These are phyloP conservation scores for Jaltomata sinuosa DNA, from an alignment of 257 asterid genomes.

Conservation along the genomic window DNA sequence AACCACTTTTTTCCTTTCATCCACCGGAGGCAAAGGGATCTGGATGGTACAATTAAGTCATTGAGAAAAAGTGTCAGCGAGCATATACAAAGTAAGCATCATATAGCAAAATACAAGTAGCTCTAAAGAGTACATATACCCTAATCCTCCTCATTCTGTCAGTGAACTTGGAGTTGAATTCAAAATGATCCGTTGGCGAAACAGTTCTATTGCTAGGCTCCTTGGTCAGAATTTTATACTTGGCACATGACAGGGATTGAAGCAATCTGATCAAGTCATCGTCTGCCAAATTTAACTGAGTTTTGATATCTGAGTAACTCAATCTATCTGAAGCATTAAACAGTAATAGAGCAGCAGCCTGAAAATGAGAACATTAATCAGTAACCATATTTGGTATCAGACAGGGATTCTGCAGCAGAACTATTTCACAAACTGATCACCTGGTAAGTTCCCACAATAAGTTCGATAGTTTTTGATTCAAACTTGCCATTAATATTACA, in stretches of 20 bases:
- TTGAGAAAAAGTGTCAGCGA: background rate
- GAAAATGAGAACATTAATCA: background rate
- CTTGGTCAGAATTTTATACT: conserved; percentile 43
- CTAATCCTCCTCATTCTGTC: conserved; percentile 51
- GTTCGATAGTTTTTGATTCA: conserved; percentile 35
- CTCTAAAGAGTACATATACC: conserved; percentile 13
- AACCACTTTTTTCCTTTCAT: conserved; percentile 48
- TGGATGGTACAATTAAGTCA: conserved; percentile 6
- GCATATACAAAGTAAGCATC: background rate
- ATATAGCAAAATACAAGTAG: background rate
- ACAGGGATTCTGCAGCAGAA: background rate
- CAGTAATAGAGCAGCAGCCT: conserved; percentile 51
- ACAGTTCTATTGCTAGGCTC: conserved; percentile 31
- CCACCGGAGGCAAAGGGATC: conserved; percentile 48
- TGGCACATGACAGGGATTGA: conserved; percentile 50
- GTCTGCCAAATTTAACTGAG: conserved; percentile 40
- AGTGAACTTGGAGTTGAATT: conserved; percentile 42
- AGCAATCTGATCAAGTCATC: conserved; percentile 48
- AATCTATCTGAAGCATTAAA: conserved; percentile 39
- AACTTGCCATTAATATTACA: conserved; percentile 40
- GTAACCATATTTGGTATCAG: background rate
- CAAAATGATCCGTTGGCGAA: conserved; percentile 27
- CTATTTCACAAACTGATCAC: conserved; percentile 5
- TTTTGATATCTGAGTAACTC: conserved; percentile 40
- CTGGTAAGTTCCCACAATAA: conserved; percentile 45